Evolutionary conservation across 306 rosid genomes (phyloP).

Genomic region (Fragaria ananassa): DNA sequence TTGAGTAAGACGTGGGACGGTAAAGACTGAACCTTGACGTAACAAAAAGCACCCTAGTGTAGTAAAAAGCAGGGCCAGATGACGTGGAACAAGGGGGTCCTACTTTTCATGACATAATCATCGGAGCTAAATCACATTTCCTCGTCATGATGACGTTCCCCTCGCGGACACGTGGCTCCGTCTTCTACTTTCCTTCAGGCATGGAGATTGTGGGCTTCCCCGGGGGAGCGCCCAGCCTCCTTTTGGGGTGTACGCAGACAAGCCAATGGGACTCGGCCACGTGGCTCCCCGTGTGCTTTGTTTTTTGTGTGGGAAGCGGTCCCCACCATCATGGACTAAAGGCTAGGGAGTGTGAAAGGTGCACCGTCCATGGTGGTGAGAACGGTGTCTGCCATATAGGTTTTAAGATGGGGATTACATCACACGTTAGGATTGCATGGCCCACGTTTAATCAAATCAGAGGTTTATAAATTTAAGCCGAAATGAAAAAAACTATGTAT

Average conservation of each 20-base stretch:
- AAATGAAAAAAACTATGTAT: not conserved
- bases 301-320: slow-evolving; percentile 29
- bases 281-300: slow-evolving; percentile 4
- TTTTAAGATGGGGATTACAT: slow-evolving; percentile 39
- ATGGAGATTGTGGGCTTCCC: slow-evolving; percentile 38
- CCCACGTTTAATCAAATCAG: not conserved
- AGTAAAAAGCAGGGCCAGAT: slow-evolving; percentile 13
- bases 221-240: not conserved
- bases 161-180: slow-evolving; percentile 53
- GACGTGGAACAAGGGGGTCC: slow-evolving; percentile 52
- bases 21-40: slow-evolving; percentile 56
- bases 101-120: slow-evolving; percentile 52
- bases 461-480: not conserved
- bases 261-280: slow-evolving; percentile 27
- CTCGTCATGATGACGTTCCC: slow-evolving; percentile 57
- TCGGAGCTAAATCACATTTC: slow-evolving; percentile 34
- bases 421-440: slow-evolving; percentile 26
- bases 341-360: slow-evolving; percentile 16
- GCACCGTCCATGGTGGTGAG: slow-evolving; percentile 81
- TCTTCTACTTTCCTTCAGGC: slow-evolving; percentile 44
- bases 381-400: slow-evolving; percentile 73
- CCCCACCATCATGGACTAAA: slow-evolving; percentile 32
- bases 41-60: slow-evolving; percentile 32
- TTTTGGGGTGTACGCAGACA: slow-evolving; percentile 15
- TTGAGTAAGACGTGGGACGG: slow-evolving; percentile 58